Evolutionary conservation across 148 eudicot species (phyloP).

Genomic region (Nepenthes gracilis): DNA sequence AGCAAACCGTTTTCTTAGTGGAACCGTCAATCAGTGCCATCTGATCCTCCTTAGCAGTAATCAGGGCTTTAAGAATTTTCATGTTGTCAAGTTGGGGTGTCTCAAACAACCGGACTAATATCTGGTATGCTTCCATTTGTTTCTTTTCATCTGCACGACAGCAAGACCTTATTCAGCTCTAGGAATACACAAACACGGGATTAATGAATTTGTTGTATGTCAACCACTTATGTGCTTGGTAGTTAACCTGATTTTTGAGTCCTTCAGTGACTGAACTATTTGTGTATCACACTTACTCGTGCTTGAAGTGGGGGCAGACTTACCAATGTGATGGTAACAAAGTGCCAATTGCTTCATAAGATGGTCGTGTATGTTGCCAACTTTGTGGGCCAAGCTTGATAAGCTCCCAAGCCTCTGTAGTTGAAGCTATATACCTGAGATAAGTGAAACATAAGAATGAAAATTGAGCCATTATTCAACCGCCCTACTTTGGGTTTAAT

Average conservation of each 20-base stretch:
- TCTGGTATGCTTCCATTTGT: conserved; percentile 37
- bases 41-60: conserved; percentile 45
- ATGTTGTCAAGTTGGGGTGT: conserved; percentile 62
- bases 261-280: not conserved
- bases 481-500: too few relatives aligned
- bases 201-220: too few relatives aligned
- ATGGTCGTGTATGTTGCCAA: conserved; percentile 46
- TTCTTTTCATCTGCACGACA: conserved; percentile 45
- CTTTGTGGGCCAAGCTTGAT: conserved; percentile 60
- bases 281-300: not conserved
- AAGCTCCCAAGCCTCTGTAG: conserved; percentile 85
- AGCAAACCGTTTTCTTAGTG: conserved; percentile 35
- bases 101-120: conserved; percentile 34
- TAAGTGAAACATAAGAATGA: not conserved
- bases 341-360: conserved; percentile 37
- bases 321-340: conserved; percentile 46
- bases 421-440: conserved; percentile 43
- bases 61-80: conserved; percentile 39
- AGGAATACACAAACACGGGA: not conserved
- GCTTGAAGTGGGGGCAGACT: conserved; percentile 7
- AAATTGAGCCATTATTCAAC: not conserved
- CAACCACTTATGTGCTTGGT: not conserved
- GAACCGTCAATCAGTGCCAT: conserved; percentile 51
- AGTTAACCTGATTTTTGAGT: not conserved
- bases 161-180: not conserved